Percentiles rank a stretch among this genome's conserved stretches.
These are phyloP conservation scores for Fusarium brevicatenulatum DNA, from an alignment of 2,329 filamentous ascomycete genomes.

Conservation along the genomic window DNA sequence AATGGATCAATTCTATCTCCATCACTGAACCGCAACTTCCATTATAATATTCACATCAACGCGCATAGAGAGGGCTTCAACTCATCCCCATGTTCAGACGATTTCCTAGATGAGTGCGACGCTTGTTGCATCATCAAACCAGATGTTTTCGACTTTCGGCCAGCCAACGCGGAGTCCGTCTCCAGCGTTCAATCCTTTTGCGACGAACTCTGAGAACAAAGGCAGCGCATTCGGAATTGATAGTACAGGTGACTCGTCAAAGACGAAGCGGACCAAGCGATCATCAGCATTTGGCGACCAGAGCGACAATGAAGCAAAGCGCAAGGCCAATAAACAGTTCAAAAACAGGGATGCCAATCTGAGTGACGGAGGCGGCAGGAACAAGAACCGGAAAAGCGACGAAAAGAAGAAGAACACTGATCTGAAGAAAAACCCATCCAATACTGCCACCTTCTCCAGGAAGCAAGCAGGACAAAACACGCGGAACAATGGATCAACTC, in stretches of 20 bases:
- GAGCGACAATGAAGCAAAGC: constrained; percentile 44
- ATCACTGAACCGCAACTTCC: constrained; percentile 20
- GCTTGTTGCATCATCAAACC: constrained; percentile 53
- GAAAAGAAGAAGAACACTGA: constrained; percentile 43
- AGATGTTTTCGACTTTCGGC: constrained; percentile 53
- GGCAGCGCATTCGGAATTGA: constrained; percentile 48
- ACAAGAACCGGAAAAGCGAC: constrained; percentile 39
- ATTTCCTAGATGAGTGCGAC: constrained; percentile 52
- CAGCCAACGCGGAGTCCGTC: constrained; percentile 50
- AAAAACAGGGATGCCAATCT: constrained; percentile 41
- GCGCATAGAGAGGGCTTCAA: constrained; percentile 29
- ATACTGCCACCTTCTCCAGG: constrained; percentile 13
- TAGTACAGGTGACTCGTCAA: constrained; percentile 44
- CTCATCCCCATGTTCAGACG: constrained; percentile 48
- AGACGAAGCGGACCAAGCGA: constrained; percentile 43
- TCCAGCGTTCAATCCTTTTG: constrained; percentile 52
- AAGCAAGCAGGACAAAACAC: constrained; percentile 26
- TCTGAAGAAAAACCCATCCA: constrained; percentile 30
- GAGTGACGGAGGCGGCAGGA: constrained; percentile 42
- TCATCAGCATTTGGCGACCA: constrained; percentile 40
- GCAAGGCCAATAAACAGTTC: constrained; percentile 43
- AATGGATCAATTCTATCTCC: constrained; percentile 30
- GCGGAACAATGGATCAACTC: constrained; percentile 33
- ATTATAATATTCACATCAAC: constrained; percentile 10
- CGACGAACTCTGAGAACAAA: constrained; percentile 37